Percentiles rank a stretch among this genome's conserved stretches.
Conservation (phyloP, 768 basidiomycete genomes). For the Amanita rubescens region DNA sequence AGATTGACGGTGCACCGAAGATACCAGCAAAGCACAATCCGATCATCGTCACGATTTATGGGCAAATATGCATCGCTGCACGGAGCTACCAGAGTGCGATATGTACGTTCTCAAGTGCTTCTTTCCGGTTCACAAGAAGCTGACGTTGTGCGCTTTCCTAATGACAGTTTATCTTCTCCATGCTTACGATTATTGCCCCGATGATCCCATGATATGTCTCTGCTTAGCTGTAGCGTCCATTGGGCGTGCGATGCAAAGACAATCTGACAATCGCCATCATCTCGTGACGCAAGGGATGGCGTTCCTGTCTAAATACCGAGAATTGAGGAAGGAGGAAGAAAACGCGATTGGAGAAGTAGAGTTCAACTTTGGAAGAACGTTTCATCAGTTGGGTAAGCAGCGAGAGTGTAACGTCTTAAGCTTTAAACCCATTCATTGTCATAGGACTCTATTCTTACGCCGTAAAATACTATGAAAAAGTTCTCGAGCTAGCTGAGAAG, state of each 20-base stretch:
- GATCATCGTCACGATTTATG: conserved; percentile 65
- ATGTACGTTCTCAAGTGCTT: conserved; percentile 45
- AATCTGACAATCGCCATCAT: conserved; percentile 91
- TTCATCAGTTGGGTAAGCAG: conserved; percentile 81
- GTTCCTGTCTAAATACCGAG: conserved; percentile 76
- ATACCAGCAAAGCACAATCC: conserved; percentile 70
- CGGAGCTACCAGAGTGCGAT: conserved; percentile 88
- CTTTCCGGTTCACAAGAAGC: background rate
- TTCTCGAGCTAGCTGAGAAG: conserved; percentile 54
- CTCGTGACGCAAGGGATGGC: conserved; percentile 80
- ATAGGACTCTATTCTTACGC: conserved; percentile 78
- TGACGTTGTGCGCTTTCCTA: background rate
- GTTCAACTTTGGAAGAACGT: conserved; percentile 87
- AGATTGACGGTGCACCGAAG: conserved; percentile 17
- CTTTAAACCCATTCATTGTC: background rate
- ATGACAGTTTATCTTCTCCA: conserved; percentile 77
- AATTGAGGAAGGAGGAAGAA: conserved; percentile 39
- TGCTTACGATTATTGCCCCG: conserved; percentile 76
- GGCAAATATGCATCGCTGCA: conserved; percentile 74
- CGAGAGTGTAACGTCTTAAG: background rate
- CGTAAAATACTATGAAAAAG: conserved; percentile 75
- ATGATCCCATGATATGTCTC: conserved; percentile 83
- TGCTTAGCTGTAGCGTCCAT: conserved; percentile 79
- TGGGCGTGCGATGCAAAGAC: conserved; percentile 87
- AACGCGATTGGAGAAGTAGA: conserved; percentile 69